Percentiles rank a stretch among this genome's conserved stretches.
Evolutionary conservation across 305 asterid genomes (phyloP).

Genomic region (Fraxinus dipetala): DNA sequence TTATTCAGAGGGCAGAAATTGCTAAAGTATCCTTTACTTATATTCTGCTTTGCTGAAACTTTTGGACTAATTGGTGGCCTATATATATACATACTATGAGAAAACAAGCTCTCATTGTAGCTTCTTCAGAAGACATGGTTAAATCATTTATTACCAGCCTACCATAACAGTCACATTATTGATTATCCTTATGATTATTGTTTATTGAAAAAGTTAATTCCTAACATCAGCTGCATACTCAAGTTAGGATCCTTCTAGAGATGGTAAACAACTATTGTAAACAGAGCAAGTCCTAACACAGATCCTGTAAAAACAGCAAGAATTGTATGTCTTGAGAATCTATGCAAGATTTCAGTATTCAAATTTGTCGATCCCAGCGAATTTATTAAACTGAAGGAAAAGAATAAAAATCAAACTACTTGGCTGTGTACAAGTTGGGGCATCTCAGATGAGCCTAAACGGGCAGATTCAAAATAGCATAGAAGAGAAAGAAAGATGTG

Average conservation of each 20-base stretch:
- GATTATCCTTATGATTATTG: no score
- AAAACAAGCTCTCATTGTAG: background rate
- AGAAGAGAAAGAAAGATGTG: background rate
- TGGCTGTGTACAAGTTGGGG: constrained; percentile 11
- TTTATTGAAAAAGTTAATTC: background rate
- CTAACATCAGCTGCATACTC: background rate
- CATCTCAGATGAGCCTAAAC: background rate
- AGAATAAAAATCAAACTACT: background rate
- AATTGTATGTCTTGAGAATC: background rate
- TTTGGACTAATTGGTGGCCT: background rate
- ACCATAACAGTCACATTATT: background rate
- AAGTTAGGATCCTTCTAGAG: background rate
- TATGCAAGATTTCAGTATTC: background rate
- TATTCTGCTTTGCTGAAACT: background rate
- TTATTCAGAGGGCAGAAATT: no score
- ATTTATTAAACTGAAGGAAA: background rate
- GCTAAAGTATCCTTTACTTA: background rate
- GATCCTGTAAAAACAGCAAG: constrained; percentile 10
- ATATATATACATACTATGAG: background rate
- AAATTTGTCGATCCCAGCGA: constrained; percentile 5
- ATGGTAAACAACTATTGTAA: background rate
- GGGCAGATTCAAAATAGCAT: background rate
- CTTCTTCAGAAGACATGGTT: background rate
- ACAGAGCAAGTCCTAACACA: background rate
- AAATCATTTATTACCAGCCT: background rate